Conservation (phyloP, 257 asterid genomes). For the Mitragyna speciosa region DNA sequence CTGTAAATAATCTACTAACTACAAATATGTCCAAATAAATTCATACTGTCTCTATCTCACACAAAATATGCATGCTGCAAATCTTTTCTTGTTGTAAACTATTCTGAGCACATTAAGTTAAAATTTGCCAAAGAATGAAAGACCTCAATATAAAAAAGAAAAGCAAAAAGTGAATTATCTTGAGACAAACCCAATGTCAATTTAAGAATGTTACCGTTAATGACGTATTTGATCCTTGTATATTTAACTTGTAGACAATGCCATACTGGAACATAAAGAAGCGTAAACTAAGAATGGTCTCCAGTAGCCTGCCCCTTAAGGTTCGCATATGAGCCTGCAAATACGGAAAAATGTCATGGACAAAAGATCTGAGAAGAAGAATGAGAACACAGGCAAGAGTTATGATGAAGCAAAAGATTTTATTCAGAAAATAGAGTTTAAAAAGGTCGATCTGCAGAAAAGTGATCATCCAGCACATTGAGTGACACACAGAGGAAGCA, state of each 20-base stretch:
- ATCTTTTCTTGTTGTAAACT: neutral
- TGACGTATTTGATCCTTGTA: constrained; percentile 71
- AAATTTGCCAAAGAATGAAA: neutral
- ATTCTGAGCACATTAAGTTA: neutral
- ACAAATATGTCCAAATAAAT: neutral
- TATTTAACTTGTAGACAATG: constrained; percentile 69
- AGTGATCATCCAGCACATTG: neutral
- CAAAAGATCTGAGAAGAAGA: constrained; percentile 8
- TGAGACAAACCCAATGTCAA: neutral
- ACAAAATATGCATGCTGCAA: neutral
- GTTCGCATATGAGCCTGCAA: constrained; percentile 92
- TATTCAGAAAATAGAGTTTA: neutral
- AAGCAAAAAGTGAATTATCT: neutral
- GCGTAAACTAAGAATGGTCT: constrained; percentile 85
- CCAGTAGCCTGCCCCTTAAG: constrained; percentile 86
- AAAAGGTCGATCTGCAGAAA: neutral
- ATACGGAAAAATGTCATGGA: constrained; percentile 9
- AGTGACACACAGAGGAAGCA: neutral
- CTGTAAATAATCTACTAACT: neutral
- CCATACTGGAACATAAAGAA: constrained; percentile 96
- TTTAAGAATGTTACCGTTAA: constrained; percentile 55
- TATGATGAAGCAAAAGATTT: neutral
- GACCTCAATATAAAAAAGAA: neutral
- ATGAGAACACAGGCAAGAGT: neutral
- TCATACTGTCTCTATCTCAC: neutral